Base-by-base conservation (phyloP, 345 rosid genomes). In the Lepidium africanum region DNA sequence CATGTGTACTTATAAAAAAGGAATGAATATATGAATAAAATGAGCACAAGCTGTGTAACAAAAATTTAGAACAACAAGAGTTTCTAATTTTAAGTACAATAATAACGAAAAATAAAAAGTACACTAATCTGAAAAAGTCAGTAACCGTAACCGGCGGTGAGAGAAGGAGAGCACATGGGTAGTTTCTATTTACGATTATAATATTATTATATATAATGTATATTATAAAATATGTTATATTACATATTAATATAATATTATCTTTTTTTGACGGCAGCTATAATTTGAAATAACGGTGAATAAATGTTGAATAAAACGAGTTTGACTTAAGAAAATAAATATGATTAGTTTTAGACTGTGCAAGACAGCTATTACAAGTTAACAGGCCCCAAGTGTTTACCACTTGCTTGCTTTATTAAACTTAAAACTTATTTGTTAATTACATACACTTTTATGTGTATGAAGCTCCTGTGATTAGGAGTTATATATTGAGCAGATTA, bases 151-250 rank as follows among this genome's bases (percentile, higher is more conserved):
- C 48, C 50, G 69, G 72, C 56, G 56, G 49, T 45, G 63, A 12
- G 21, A 19, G 47, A 71, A 47, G 23, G 43, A 36, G 46, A 46
- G 25, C 76, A 65, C 76, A 72, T 64, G 70, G 71, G 71, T 30
- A 46, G 76, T 72, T 64, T 32, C 51, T 17, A 17, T 54, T 40
- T 41, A 10, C 16, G 3, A 40, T n/a, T 27, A 35, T 19, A 56
- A 12, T 6, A 13, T 36, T 50, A 37, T 71, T 15, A 21, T 21
- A 1, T 1, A 21, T 21, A 21, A 1, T 21, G 2, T 21, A 21
- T 21, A 21, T 21, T 21, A 1, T 1, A 21, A 21, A 1, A 21
- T 21, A 21, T 21, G 23, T 21, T 21, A 21, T 21, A n/a, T n/a
- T n/a, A n/a, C n/a, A n/a, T n/a, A n/a, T 25, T 30, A 5, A 47